Percentiles rank a stretch among this genome's conserved stretches.
These are phyloP conservation scores for Arthrobotrys entomopaga DNA, from an alignment of 2,329 filamentous ascomycete genomes.

Conservation along the genomic window DNA sequence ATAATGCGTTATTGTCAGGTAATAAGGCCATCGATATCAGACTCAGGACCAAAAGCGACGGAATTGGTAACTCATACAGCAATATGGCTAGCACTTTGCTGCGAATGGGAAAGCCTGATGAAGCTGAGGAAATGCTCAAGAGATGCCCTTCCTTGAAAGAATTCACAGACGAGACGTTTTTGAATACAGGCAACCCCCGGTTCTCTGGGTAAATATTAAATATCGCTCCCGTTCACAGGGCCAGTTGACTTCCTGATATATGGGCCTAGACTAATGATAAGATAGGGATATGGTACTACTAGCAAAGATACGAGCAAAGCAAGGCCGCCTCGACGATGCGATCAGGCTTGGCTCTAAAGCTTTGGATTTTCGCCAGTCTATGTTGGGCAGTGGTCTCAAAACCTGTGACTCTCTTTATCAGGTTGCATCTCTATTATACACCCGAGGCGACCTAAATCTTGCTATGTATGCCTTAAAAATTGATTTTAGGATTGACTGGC, in stretches of 20 bases:
- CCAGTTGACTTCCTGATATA: no score
- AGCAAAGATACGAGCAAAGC: neutral
- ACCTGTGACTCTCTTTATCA: conserved; percentile 55
- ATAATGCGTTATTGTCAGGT: conserved; percentile 56
- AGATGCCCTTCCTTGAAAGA: conserved; percentile 61
- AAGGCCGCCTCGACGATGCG: conserved; percentile 55
- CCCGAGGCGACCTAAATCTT: no score
- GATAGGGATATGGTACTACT: no score
- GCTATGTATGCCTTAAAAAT: no score
- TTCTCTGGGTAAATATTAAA: conserved; percentile 14
- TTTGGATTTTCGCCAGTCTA: conserved; percentile 42
- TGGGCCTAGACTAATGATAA: no score
- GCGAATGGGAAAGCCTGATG: conserved; percentile 60
- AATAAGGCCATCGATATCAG: conserved; percentile 60
- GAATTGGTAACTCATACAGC: conserved; percentile 63
- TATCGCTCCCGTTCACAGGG: no score
- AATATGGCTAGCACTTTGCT: conserved; percentile 62
- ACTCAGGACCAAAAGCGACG: conserved; percentile 59
- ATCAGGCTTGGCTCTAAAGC: conserved; percentile 54
- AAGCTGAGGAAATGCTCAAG: conserved; percentile 61
- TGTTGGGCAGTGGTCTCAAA: conserved; percentile 46
- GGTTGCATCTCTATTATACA: conserved; percentile 16
- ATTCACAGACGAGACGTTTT: conserved; percentile 62
- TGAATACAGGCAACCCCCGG: conserved; percentile 57
- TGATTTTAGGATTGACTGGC: no score